Evolutionary conservation across 371 early-diverging fungal genomes (phyloP).

Genomic region (Blakeslea trispora): DNA sequence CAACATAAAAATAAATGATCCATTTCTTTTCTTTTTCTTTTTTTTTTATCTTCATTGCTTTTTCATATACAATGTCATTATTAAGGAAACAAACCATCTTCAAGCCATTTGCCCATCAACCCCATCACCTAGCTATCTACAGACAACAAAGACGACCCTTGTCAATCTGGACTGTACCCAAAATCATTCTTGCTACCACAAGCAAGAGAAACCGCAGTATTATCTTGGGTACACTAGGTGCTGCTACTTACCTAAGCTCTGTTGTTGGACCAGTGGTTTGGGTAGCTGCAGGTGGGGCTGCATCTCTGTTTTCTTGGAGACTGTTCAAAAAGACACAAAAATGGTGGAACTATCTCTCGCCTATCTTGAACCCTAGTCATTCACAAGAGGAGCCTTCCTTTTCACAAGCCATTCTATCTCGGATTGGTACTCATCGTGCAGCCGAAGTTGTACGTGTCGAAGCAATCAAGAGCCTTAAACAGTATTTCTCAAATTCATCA

Average conservation of each 20-base stretch:
- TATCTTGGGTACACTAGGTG: constrained; percentile 27
- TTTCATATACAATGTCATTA: background rate
- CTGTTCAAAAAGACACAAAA: constrained; percentile 29
- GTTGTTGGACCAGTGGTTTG: constrained; percentile 39
- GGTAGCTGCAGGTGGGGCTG: constrained; percentile 36
- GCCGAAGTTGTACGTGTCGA: constrained; percentile 28
- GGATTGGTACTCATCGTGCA: constrained; percentile 34
- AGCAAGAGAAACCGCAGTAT: constrained; percentile 26
- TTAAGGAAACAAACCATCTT: background rate
- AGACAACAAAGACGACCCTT: constrained; percentile 16
- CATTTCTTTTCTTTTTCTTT: background rate
- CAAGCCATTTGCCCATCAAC: background rate
- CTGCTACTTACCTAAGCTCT: constrained; percentile 24
- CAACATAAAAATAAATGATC: background rate
- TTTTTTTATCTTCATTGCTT: background rate
- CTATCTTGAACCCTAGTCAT: background rate
- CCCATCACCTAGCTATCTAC: background rate
- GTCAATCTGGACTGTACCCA: constrained; percentile 35
- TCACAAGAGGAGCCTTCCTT: background rate
- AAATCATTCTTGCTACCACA: constrained; percentile 27
- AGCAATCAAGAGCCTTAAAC: constrained; percentile 33
- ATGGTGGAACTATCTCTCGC: constrained; percentile 34
- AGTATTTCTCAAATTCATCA: constrained; percentile 27
- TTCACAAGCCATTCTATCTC: constrained; percentile 13
- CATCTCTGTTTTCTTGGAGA: constrained; percentile 35